Base-by-base conservation (phyloP, 495 filamentous ascomycete genomes). In the Clohesyomyces aquaticus region DNA sequence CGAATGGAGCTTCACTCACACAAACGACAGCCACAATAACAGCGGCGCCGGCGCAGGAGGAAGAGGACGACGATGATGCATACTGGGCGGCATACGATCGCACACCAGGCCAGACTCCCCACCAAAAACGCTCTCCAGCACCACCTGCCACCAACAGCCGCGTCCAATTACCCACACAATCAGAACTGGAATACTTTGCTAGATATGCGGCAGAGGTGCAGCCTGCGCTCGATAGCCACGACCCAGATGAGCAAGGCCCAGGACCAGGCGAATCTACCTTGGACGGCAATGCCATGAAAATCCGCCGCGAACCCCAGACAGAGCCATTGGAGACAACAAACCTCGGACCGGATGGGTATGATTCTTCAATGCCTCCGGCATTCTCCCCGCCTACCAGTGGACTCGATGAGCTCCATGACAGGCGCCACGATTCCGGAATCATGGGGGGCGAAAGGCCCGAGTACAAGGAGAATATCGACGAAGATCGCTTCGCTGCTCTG, bases 41-140 rank as follows among this genome's bases (percentile, higher is more conserved):
- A 4, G 35, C 35, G 47, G 43, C 51, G 19, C 25, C 41, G 25
- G 35, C 51, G 21, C 23, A 63, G 27, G 62, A 79, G 49, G 60
- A 71, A 12, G 58, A 70, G 0, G 75, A 80, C 11, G 91, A 95
- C 27, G 92, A 96, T 61, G 92, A 92, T 63, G 89, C 86, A 67
- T 98, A 98, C 75, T 98, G 94, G 94, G 91, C 87, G 27, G 87
- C 87, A 63, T 98, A 98, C 73, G 94, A 97, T 78, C 84, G 86
- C 9, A 94, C 91, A 11, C 90, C 90, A 1, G 84, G 84, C 8
- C 81, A 85, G 32, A 93, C 91, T 19, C 93, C 93, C 4, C 85
- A 85, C 0, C 74, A 77, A 0, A 87, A 89, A 57, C 77, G 73
- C 29, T 87, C 87, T 11, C 84, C 86, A 1, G 84, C 84, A 1